Evolutionary conservation across 257 asterid species (phyloP).

Genomic region (Marsdenia floribunda): DNA sequence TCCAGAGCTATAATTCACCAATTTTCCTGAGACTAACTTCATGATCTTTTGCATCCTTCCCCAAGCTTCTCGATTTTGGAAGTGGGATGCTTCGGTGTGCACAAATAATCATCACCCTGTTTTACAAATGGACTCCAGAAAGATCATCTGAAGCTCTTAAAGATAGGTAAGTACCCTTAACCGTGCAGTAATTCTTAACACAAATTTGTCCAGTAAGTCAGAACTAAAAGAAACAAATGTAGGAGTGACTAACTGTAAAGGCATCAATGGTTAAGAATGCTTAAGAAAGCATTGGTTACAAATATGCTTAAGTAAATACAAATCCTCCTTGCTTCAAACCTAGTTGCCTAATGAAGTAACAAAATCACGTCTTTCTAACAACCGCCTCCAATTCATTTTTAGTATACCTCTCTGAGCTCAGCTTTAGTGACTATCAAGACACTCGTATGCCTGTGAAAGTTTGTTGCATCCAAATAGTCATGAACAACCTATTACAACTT

Average conservation of each 20-base stretch:
- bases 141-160: neutral
- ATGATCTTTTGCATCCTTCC: neutral
- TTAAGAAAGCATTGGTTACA: neutral
- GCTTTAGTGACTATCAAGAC: neutral
- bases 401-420: neutral
- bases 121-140: neutral
- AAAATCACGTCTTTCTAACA: neutral
- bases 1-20: neutral
- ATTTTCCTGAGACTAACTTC: neutral
- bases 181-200: neutral
- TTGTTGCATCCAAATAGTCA: neutral
- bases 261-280: neutral
- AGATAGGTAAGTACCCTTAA: neutral
- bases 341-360: neutral
- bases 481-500: neutral
- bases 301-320: neutral
- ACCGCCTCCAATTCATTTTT: neutral
- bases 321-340: neutral
- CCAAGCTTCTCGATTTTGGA: neutral
- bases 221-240: neutral
- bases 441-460: neutral
- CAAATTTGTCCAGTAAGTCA: neutral
- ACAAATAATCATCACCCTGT: neutral
- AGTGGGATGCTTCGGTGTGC: neutral
- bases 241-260: neutral